phyloP scores from a whole-genome alignment of 345 rosid species.

The Streptanthus diversifolius region DNA sequence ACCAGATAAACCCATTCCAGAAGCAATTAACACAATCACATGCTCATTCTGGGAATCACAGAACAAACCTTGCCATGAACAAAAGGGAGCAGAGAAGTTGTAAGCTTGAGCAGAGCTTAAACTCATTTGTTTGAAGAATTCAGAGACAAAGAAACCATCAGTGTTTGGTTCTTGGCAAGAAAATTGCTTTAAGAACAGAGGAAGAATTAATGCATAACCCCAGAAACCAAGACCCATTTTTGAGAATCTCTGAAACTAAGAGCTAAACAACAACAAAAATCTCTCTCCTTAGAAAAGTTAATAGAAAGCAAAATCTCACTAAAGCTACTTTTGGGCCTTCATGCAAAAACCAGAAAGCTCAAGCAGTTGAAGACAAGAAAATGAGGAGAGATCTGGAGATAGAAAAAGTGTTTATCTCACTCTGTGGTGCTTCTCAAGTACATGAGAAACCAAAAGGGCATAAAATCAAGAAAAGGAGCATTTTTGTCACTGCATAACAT shows the following conservation, averaged over 20 bases:
- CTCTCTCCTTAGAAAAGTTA: not conserved
- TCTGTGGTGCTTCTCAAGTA: conserved; percentile 36
- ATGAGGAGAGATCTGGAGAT: conserved; percentile 26
- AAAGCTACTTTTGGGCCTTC: conserved; percentile 14
- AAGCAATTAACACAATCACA: conserved; percentile 49
- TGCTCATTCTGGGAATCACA: conserved; percentile 56
- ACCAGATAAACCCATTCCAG: conserved; percentile 69
- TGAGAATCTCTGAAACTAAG: conserved; percentile 7
- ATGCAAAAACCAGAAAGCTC: conserved; percentile 16
- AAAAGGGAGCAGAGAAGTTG: conserved; percentile 55
- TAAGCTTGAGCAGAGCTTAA: conserved; percentile 35
- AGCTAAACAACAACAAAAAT: not conserved
- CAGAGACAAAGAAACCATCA: conserved; percentile 73
- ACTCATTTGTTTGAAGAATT: conserved; percentile 64
- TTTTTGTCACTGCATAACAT: conserved; percentile 39
- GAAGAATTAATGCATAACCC: conserved; percentile 50
- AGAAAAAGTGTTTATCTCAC: conserved; percentile 25
- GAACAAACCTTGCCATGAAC: conserved; percentile 68
- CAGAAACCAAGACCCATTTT: conserved; percentile 64
- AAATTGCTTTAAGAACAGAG: conserved; percentile 51
- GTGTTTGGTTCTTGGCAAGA: conserved; percentile 72
- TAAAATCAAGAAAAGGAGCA: conserved; percentile 38
- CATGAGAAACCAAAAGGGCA: conserved; percentile 36
- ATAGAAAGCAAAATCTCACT: conserved; percentile 16
- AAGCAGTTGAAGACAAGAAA: conserved; percentile 18